These are phyloP conservation scores for Neurospora tetraspora DNA, from an alignment of 495 filamentous ascomycete species.

Conservation along the genomic window DNA sequence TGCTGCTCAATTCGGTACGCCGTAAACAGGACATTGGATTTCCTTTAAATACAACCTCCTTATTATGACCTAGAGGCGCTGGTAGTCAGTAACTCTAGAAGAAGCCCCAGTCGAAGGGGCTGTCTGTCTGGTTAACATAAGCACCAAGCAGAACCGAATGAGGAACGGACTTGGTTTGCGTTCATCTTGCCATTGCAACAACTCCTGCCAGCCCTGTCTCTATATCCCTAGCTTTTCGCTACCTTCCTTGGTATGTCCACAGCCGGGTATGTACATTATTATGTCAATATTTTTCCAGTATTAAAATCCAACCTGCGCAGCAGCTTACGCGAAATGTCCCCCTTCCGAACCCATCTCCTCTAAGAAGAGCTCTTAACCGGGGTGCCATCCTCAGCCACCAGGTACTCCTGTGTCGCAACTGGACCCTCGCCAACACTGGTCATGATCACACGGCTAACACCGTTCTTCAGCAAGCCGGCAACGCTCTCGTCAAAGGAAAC, in stretches of 20 bases:
- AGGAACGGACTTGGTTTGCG: neutral
- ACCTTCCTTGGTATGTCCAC: neutral
- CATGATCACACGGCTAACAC: conserved; percentile 79
- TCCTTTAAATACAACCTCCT: neutral
- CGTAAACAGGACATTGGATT: neutral
- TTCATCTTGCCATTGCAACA: neutral
- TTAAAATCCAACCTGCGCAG: neutral
- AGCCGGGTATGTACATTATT: neutral
- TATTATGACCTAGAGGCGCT: neutral
- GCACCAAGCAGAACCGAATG: neutral
- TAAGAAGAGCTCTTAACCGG: conserved; percentile 23
- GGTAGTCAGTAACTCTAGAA: neutral
- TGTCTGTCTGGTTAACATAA: too few relatives aligned
- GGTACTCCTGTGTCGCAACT: conserved; percentile 60
- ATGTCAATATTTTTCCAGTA: neutral
- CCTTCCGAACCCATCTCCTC: neutral
- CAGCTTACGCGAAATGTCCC: neutral
- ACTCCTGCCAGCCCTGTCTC: neutral
- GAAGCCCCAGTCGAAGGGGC: neutral
- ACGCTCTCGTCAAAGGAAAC: conserved; percentile 48
- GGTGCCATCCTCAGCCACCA: conserved; percentile 63
- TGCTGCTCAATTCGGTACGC: neutral
- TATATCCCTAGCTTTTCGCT: neutral
- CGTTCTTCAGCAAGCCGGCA: conserved; percentile 55
- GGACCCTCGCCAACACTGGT: conserved; percentile 90